A percentile compares a stretch with the other conserved stretches of the same genome.
Conservation (phyloP, 139 green algal species). For the Chlorella sorokiniana region DNA sequence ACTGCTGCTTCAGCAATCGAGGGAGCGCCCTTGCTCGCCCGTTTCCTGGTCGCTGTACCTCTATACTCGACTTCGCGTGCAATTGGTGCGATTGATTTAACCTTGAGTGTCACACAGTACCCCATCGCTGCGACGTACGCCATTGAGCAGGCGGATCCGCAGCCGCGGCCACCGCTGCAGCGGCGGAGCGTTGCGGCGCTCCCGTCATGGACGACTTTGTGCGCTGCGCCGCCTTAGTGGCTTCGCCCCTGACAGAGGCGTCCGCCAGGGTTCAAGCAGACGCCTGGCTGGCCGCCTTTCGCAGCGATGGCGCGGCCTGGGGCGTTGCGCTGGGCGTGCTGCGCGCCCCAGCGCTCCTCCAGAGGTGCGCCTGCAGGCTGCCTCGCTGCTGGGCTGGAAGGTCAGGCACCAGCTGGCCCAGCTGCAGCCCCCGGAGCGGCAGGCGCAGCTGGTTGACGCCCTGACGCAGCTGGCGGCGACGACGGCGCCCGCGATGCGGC, state of each 20-base stretch:
- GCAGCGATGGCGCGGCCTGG: conserved; percentile 8
- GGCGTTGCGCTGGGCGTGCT: conserved; percentile 3
- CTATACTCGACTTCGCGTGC: too few species aligned
- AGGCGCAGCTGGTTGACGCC: conserved; percentile 18
- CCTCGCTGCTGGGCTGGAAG: conserved; percentile 34
- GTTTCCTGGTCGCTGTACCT: too few species aligned
- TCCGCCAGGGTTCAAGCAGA: background rate
- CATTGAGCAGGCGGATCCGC: too few species aligned
- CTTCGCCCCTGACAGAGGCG: background rate
- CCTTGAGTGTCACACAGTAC: too few species aligned
- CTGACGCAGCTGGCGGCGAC: background rate
- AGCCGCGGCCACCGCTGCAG: background rate
- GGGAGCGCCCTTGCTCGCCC: too few species aligned
- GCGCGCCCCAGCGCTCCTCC: background rate
- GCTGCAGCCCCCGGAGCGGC: conserved; percentile 27
- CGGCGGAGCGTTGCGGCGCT: background rate
- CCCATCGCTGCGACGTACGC: too few species aligned
- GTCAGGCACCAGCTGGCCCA: conserved; percentile 32
- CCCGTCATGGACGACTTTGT: conserved; percentile 18
- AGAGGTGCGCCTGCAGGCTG: conserved; percentile 20
- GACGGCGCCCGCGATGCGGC: background rate
- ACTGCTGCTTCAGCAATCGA: too few species aligned
- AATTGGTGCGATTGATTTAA: too few species aligned
- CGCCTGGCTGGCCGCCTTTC: conserved; percentile 23
- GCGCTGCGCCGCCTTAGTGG: background rate